Base-by-base conservation (phyloP, 2,329 filamentous ascomycete species). In the Paracorniculantispora psalliotae region DNA sequence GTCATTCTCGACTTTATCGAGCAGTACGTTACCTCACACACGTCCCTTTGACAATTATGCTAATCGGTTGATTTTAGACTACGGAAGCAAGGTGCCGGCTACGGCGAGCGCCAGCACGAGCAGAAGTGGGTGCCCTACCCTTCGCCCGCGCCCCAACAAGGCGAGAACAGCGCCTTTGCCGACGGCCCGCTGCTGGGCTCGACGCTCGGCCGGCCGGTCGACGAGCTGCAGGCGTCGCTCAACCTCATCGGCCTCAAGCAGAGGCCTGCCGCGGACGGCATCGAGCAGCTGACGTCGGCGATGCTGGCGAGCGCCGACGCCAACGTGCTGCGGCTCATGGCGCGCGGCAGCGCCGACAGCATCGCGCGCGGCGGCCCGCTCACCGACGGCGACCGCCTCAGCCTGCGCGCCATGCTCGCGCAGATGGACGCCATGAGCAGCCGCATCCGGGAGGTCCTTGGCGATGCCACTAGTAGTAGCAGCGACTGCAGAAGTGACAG, bases 1-100 rank as follows among this genome's bases (percentile, higher is more conserved):
- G 79, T 92, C 64, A 81, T 88, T 66, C 77, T 86, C 13, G 86
- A 91, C 68, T 92, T 96, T 70, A 84, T 96, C 51, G 77, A 82
- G 61, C 78, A 80, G 82, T 85, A 71, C 72, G 81, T 76, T 25
- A 15, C 26, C 19, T 30, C 25, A 12, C 17, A 28, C 21, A 21
- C 3, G 25, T 28, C 4, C 19, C 19, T 1, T 37, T n/a, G 13
- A 15, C 0, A 13, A 39, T 4, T 46, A 66, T 55, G 39, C 46
- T 63, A 47, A 67, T 57, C 17, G 12, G 23, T 23, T 6, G 47
- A 19, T 48, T 47, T 28, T 28, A 76, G 74, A 59, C 60, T 76
- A 47, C 72, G 71, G 25, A 72, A 67, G n/a, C 68, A 71, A 64
- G 71, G 73, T 19, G 74, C 73, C 61, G 74, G 74, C 49, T 73